Conservation (phyloP, 2,329 filamentous ascomycete genomes). For the Penicillium sp. region DNA sequence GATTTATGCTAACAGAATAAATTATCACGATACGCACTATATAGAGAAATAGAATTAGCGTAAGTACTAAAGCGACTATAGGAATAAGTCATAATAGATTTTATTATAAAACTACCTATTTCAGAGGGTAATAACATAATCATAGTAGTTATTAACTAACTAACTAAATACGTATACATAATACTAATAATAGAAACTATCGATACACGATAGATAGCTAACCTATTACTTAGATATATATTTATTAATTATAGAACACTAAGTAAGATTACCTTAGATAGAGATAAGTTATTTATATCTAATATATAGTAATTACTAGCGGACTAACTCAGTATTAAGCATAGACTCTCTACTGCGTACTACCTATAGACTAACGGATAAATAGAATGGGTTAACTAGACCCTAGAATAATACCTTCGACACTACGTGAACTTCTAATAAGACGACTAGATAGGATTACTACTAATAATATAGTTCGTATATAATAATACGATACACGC, state of each 20-base stretch:
- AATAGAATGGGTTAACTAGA: neutral
- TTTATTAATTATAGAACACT: neutral
- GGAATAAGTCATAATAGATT: neutral
- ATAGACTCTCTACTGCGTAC: neutral
- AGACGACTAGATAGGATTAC: neutral
- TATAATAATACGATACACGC: neutral
- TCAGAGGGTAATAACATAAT: neutral
- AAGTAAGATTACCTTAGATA: neutral
- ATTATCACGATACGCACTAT: neutral
- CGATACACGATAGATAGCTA: neutral
- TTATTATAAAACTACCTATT: neutral
- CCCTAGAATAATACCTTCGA: neutral
- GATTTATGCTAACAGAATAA: neutral
- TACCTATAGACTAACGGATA: neutral
- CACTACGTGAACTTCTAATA: neutral
- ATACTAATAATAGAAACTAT: neutral
- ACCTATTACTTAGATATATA: neutral
- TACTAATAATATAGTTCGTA: neutral
- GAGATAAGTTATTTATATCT: neutral
- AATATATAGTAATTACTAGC: neutral
- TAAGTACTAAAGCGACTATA: neutral
- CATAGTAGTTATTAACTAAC: neutral
- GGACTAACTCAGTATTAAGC: no score
- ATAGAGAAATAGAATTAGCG: neutral
- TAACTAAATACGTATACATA: neutral